phyloP scores from a whole-genome alignment of 805 yeast genomes.

The Gaillardinia entomophila region DNA sequence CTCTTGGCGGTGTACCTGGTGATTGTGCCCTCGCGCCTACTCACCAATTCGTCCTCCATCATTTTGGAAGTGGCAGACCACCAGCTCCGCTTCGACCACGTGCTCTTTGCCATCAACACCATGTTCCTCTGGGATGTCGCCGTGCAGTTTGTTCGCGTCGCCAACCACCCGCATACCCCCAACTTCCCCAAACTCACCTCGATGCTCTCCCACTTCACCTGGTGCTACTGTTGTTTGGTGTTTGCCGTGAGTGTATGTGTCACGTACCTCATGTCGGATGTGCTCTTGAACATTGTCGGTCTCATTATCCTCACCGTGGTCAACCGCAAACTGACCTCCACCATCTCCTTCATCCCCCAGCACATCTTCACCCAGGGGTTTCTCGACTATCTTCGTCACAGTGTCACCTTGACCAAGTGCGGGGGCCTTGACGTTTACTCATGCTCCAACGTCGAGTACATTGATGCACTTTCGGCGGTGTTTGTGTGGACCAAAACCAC shows the following conservation, averaged over 20 bases:
- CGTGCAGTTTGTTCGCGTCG: constrained; percentile 6
- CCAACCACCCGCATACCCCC: constrained; percentile 8
- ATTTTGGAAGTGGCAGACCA: constrained; percentile 4
- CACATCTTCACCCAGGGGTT: neutral
- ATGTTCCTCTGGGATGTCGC: constrained; percentile 8
- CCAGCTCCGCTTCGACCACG: constrained; percentile 19
- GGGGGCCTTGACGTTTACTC: no score
- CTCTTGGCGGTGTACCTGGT: constrained; percentile 1
- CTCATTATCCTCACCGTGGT: constrained; percentile 1
- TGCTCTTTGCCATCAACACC: constrained; percentile 11
- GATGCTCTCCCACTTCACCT: constrained; percentile 13
- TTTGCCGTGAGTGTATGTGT: constrained; percentile 6
- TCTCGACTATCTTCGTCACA: neutral
- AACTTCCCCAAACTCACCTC: constrained; percentile 10
- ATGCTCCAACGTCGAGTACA: neutral
- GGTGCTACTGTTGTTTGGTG: constrained; percentile 16
- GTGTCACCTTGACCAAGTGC: neutral
- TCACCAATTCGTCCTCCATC: constrained; percentile 16
- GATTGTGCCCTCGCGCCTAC: constrained; percentile 7
- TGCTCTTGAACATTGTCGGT: constrained; percentile 11
- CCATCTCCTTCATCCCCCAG: neutral
- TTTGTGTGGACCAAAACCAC: constrained; percentile 4
- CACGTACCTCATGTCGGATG: constrained; percentile 14
- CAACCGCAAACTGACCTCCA: neutral
- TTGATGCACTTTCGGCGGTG: neutral